Conservation (phyloP, 805 yeast genomes). For the Yarrowia sp. region DNA sequence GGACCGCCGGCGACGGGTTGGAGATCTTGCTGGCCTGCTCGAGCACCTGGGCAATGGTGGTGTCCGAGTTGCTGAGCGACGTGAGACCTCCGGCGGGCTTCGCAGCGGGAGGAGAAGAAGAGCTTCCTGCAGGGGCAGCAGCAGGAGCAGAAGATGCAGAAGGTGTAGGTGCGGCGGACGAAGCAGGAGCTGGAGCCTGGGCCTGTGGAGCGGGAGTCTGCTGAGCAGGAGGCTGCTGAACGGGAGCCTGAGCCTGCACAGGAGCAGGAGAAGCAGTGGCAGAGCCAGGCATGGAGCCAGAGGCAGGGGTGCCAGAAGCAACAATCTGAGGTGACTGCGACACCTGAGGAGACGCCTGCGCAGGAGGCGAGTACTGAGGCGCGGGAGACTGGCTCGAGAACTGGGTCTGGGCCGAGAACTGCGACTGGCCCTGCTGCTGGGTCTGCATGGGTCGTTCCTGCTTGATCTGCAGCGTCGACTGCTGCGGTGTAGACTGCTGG, state of each 20-base stretch:
- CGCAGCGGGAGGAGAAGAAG: conserved; percentile 1
- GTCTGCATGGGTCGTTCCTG: conserved; percentile 21
- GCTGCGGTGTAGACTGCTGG: background rate
- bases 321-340: background rate
- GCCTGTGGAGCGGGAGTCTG: background rate
- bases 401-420: background rate
- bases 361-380: conserved; percentile 14
- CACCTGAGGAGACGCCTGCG: background rate
- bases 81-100: conserved; percentile 8
- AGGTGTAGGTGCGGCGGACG: background rate
- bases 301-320: background rate
- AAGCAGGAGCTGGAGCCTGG: background rate
- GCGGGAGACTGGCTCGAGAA: conserved; percentile 4
- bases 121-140: conserved; percentile 10
- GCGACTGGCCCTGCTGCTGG: conserved; percentile 27
- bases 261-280: conserved; percentile 1
- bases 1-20: conserved; percentile 39
- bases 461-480: conserved; percentile 16
- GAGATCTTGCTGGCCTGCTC: conserved; percentile 41
- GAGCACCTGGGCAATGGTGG: conserved; percentile 38
- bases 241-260: background rate
- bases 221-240: background rate
- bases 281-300: conserved; percentile 5
- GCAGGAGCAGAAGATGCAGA: conserved; percentile 5
- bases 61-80: conserved; percentile 17